These are phyloP conservation scores for Pyrenochaeta sp. DNA, from an alignment of 2,329 filamentous ascomycete species.

Conservation along the genomic window DNA sequence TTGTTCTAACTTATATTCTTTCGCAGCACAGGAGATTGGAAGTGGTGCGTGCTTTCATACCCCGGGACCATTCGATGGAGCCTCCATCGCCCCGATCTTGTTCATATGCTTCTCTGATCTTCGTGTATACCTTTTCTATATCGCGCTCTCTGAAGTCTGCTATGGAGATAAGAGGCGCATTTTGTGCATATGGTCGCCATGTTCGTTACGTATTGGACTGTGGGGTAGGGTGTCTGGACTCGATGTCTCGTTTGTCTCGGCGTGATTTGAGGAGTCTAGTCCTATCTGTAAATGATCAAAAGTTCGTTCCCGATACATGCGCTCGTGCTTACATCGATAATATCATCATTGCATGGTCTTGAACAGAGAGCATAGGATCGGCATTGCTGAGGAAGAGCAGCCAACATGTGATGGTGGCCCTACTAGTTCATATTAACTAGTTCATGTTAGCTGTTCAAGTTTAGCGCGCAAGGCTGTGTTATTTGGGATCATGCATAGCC, in stretches of 20 bases:
- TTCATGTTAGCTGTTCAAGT: background rate
- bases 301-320: conserved; percentile 7
- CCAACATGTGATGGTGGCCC: background rate
- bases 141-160: conserved; percentile 1
- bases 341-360: background rate
- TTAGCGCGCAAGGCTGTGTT: background rate
- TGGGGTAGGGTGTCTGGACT: conserved; percentile 2
- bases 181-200: conserved; percentile 30
- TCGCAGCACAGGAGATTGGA: conserved; percentile 22
- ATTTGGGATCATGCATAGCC: background rate
- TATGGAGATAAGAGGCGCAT: background rate
- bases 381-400: background rate
- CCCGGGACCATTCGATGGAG: conserved; percentile 11
- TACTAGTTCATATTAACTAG: background rate
- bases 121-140: conserved; percentile 23
- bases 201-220: conserved; percentile 21
- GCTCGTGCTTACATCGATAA: background rate
- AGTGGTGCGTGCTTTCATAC: conserved; percentile 28
- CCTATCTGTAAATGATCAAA: conserved; percentile 19
- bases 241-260: conserved; percentile 7
- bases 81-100: conserved; percentile 11
- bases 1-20: conserved; percentile 14
- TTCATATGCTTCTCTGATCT: conserved; percentile 14
- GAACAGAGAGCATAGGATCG: background rate
- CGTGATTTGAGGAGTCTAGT: conserved; percentile 8